A percentile compares a stretch with the other conserved stretches of the same genome.
phyloP scores from a whole-genome alignment of 169 alveolate species.

The Plasmodium fragile region DNA sequence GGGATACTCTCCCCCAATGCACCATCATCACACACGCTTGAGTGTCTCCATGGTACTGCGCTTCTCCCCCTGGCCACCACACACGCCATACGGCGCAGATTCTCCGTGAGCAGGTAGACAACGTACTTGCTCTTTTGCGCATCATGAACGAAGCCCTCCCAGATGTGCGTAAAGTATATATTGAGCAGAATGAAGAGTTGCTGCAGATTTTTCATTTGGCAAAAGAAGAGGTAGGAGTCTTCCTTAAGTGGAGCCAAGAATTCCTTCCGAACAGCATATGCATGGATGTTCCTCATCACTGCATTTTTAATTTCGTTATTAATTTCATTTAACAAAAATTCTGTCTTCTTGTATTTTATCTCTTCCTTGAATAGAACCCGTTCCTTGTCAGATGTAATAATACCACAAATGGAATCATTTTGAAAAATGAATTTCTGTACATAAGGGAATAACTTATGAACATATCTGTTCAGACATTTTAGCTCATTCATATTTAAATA shows the following conservation, averaged over 20 bases:
- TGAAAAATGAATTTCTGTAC: constrained; percentile 36
- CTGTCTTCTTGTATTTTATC: constrained; percentile 45
- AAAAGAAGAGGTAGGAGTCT: constrained; percentile 23
- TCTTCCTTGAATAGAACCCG: constrained; percentile 34
- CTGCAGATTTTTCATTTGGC: constrained; percentile 3
- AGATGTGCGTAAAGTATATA: constrained; percentile 27
- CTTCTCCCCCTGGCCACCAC: background rate
- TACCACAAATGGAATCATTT: constrained; percentile 47
- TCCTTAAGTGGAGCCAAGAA: constrained; percentile 17
- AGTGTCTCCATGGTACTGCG: no score
- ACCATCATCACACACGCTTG: background rate
- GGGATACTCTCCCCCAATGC: background rate
- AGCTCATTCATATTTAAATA: constrained; percentile 26
- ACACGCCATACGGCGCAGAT: background rate
- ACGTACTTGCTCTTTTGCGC: background rate
- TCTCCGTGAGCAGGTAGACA: constrained; percentile 8
- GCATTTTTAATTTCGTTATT: constrained; percentile 2
- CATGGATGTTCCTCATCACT: background rate
- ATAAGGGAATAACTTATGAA: constrained; percentile 21
- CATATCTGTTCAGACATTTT: constrained; percentile 19
- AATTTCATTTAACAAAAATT: constrained; percentile 47
- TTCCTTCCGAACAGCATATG: background rate
- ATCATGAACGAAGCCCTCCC: constrained; percentile 11
- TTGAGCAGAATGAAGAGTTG: constrained; percentile 11
- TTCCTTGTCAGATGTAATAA: constrained; percentile 6